phyloP scores from a whole-genome alignment of 306 rosid species.

The Prosopis cineraria region DNA sequence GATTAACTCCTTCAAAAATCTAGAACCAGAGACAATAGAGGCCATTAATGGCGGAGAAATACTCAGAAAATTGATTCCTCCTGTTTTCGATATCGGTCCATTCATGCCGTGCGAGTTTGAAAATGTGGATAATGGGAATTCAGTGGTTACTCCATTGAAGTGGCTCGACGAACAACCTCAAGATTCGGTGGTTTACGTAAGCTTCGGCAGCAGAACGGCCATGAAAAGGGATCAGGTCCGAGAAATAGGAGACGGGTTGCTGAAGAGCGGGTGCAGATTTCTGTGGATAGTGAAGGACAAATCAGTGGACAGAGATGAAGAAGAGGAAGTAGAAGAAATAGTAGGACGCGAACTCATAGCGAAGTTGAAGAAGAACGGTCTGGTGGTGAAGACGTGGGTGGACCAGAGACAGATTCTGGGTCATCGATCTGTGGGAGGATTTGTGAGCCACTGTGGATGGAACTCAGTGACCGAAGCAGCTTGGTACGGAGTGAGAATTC shows the following conservation, averaged over 20 bases:
- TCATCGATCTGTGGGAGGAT: slow-evolving; percentile 47
- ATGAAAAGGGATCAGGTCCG: slow-evolving; percentile 37
- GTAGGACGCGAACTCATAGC: slow-evolving; percentile 31
- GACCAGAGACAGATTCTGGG: slow-evolving; percentile 40
- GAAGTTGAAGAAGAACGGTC: slow-evolving; percentile 33
- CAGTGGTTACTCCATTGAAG: slow-evolving; percentile 13
- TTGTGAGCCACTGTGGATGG: slow-evolving; percentile 59
- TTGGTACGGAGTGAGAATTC: slow-evolving; percentile 35
- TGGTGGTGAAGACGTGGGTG: slow-evolving; percentile 50
- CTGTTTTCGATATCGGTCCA: slow-evolving; percentile 54
- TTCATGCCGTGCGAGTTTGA: slow-evolving; percentile 54
- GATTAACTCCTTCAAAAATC: slow-evolving; percentile 45
- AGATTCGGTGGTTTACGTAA: slow-evolving; percentile 46
- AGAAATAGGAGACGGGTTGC: slow-evolving; percentile 53
- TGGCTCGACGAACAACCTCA: slow-evolving; percentile 46
- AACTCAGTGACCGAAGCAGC: slow-evolving; percentile 50
- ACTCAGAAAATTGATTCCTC: slow-evolving; percentile 36
- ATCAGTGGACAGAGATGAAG: slow-evolving; percentile 26
- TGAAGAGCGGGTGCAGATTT: slow-evolving; percentile 46
- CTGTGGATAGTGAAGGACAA: slow-evolving; percentile 60
- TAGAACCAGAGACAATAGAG: slow-evolving; percentile 40
- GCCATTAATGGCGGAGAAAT: slow-evolving; percentile 43
- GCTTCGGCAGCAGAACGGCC: slow-evolving; percentile 50
- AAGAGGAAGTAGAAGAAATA: slow-evolving; percentile 1
- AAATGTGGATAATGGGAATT: slow-evolving; percentile 15